A percentile compares a stretch with the other conserved stretches of the same genome.
Conservation (phyloP, 2,329 filamentous ascomycete genomes). For the Hymenoscyphus scutula region DNA sequence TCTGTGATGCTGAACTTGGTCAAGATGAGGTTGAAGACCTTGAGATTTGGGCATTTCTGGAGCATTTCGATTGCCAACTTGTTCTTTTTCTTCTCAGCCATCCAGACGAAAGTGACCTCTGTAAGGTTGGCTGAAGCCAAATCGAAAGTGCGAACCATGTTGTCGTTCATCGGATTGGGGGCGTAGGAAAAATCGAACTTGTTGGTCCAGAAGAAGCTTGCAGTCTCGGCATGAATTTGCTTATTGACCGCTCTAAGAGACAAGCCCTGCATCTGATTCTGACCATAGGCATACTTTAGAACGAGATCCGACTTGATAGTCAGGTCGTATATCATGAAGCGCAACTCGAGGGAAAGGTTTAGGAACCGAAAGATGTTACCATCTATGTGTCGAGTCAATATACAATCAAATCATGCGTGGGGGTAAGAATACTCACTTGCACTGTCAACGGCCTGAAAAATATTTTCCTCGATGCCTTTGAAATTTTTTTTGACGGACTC, state of each 20-base stretch:
- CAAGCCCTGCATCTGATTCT: conserved; percentile 3
- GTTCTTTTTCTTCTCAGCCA: conserved; percentile 12
- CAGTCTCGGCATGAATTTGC: conserved; percentile 18
- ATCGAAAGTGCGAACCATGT: neutral
- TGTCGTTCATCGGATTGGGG: neutral
- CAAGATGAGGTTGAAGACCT: conserved; percentile 13
- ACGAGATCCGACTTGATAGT: neutral
- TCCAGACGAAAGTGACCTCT: conserved; percentile 22
- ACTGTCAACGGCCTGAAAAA: conserved; percentile 1
- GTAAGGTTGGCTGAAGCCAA: conserved; percentile 10
- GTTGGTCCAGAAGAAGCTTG: conserved; percentile 25
- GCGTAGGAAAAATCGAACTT: conserved; percentile 13
- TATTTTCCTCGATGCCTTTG: neutral
- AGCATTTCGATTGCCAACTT: no score
- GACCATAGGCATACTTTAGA: neutral
- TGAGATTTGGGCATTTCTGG: conserved; percentile 13
- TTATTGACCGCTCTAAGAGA: conserved; percentile 21
- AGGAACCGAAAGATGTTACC: conserved; percentile 9
- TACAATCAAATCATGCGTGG: neutral
- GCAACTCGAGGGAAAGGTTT: conserved; percentile 2
- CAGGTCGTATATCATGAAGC: conserved; percentile 2
- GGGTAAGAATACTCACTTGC: neutral
- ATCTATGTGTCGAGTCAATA: neutral
- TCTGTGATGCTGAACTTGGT: conserved; percentile 5
- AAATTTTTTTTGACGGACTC: neutral